Evolutionary conservation across 1,284 basidiomycete genomes (phyloP).

Genomic region (Volvariella surrecta): DNA sequence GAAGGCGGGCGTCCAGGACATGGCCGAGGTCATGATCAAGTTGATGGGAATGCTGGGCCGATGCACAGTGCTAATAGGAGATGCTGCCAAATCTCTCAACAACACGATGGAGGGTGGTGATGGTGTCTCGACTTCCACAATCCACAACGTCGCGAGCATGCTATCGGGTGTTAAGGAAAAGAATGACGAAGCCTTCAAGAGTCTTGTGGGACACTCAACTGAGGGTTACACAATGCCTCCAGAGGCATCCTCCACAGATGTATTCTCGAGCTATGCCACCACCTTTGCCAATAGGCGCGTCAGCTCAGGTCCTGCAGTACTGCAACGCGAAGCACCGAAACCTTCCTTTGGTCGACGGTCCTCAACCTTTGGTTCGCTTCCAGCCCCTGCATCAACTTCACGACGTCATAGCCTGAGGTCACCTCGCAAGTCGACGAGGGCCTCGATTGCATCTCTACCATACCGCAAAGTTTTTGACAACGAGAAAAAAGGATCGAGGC

Average conservation of each 20-base stretch:
- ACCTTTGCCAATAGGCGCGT: constrained; percentile 28
- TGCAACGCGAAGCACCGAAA: constrained; percentile 28
- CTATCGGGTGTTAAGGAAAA: constrained; percentile 50
- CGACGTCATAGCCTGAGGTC: constrained; percentile 39
- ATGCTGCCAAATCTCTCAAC: constrained; percentile 50
- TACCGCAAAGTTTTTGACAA: constrained; percentile 56
- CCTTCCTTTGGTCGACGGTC: constrained; percentile 12
- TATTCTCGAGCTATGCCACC: constrained; percentile 34
- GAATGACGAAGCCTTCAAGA: constrained; percentile 60
- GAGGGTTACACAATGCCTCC: constrained; percentile 37
- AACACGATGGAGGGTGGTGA: constrained; percentile 35
- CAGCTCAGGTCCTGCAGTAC: constrained; percentile 37
- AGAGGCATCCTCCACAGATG: constrained; percentile 28
- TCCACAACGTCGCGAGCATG: constrained; percentile 38
- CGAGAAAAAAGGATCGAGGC: constrained; percentile 47
- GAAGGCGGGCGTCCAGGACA: constrained; percentile 52
- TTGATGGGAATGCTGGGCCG: constrained; percentile 76
- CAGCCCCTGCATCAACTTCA: constrained; percentile 33
- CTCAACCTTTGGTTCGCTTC: constrained; percentile 43
- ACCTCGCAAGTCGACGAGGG: constrained; percentile 63
- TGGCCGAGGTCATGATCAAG: constrained; percentile 62
- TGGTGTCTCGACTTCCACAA: constrained; percentile 20
- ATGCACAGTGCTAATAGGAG: constrained; percentile 65
- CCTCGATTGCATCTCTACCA: constrained; percentile 51
- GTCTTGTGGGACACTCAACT: constrained; percentile 57